Percentiles rank a stretch among this genome's conserved stretches.
These are phyloP conservation scores for Umbelopsis isabellina DNA, from an alignment of 192 early-diverging fungal species.

Conservation along the genomic window DNA sequence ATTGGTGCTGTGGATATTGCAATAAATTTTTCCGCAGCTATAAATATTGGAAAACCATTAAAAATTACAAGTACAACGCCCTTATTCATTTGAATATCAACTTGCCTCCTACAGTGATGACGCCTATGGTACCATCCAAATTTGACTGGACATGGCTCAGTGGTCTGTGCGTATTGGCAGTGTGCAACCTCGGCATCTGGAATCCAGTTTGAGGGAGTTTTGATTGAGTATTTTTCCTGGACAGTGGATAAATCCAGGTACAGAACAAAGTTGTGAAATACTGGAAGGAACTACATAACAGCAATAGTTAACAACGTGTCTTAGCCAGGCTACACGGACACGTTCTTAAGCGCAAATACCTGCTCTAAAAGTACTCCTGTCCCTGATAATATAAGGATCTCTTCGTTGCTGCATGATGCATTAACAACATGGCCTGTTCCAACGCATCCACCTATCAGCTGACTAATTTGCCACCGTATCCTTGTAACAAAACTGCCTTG, in stretches of 20 bases:
- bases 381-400: constrained; percentile 28
- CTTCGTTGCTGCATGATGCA: constrained; percentile 8
- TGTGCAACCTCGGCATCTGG: constrained; percentile 28
- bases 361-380: constrained; percentile 18
- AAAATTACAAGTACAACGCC: too few relatives aligned
- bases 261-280: constrained; percentile 29
- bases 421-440: constrained; percentile 37
- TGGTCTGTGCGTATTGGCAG: constrained; percentile 29
- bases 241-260: constrained; percentile 24
- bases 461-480: constrained; percentile 31
- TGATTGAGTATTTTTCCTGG: constrained; percentile 17
- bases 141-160: constrained; percentile 18
- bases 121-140: constrained; percentile 33
- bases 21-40: constrained; percentile 34
- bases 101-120: constrained; percentile 42
- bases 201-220: constrained; percentile 27
- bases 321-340: too few relatives aligned
- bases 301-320: constrained; percentile 1
- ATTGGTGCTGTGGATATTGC: constrained; percentile 31
- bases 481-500: constrained; percentile 10
- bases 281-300: constrained; percentile 18
- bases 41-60: not conserved
- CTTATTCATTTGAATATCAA: not conserved
- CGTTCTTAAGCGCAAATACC: not conserved
- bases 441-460: constrained; percentile 32